Evolutionary conservation across 2,329 filamentous ascomycete species (phyloP).

Genomic region (Ophiostoma pallidulum): DNA sequence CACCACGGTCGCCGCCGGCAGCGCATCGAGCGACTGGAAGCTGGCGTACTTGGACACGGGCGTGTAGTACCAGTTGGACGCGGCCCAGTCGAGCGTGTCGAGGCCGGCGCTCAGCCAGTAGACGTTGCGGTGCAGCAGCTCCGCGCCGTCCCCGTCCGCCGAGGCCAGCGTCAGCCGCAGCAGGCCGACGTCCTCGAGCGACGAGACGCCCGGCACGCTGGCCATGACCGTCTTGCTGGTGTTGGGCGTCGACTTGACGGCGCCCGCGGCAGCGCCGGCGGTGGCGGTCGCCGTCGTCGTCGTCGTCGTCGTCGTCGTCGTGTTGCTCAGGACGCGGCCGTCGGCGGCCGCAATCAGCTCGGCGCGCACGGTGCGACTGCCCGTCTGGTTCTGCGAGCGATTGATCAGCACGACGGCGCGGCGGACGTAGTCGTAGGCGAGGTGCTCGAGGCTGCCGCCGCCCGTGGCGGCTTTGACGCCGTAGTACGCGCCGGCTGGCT

Average conservation of each 20-base stretch:
- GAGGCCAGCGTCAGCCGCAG: slow-evolving; percentile 42
- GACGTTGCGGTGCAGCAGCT: slow-evolving; percentile 47
- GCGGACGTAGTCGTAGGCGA: slow-evolving; percentile 43
- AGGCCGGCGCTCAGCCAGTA: slow-evolving; percentile 45
- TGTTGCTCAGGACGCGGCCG: slow-evolving; percentile 34
- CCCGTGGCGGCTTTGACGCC: slow-evolving; percentile 38
- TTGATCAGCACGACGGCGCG: slow-evolving; percentile 45
- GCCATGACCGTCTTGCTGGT: slow-evolving; percentile 29
- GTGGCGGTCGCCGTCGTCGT: slow-evolving; percentile 6
- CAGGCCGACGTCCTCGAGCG: slow-evolving; percentile 35
- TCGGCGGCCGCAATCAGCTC: slow-evolving; percentile 38
- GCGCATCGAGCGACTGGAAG: slow-evolving; percentile 33
- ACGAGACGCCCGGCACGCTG: slow-evolving; percentile 22
- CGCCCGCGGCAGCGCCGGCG: slow-evolving; percentile 23
- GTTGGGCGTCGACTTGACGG: slow-evolving; percentile 29
- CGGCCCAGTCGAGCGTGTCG: slow-evolving; percentile 45
- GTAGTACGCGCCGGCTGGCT: slow-evolving; percentile 48
- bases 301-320: background rate
- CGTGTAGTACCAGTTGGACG: slow-evolving; percentile 50
- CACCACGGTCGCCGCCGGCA: slow-evolving; percentile 30
- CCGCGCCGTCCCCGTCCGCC: slow-evolving; percentile 12
- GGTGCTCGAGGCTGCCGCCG: slow-evolving; percentile 41
- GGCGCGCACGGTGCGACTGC: slow-evolving; percentile 33
- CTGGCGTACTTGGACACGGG: slow-evolving; percentile 43
- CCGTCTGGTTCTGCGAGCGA: slow-evolving; percentile 32